Conservation (phyloP, 805 yeast species). For the Ogataea saltuana region DNA sequence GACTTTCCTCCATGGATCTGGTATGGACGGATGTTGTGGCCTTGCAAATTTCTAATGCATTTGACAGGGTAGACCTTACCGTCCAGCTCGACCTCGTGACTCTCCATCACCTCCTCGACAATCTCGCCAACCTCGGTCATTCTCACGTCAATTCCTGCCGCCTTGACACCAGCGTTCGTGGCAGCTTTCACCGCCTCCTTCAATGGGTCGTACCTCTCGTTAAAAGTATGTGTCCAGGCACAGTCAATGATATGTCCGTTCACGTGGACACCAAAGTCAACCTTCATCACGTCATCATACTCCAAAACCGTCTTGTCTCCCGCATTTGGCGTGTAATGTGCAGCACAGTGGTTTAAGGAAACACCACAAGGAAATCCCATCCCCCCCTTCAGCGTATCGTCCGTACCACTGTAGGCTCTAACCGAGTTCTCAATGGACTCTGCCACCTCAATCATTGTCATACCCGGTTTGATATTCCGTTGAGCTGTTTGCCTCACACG, state of each 20-base stretch:
- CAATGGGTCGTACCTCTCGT: conserved; percentile 76
- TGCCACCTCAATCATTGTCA: conserved; percentile 88
- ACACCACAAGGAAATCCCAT: conserved; percentile 99
- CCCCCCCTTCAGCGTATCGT: conserved; percentile 74
- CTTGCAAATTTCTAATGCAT: conserved; percentile 88
- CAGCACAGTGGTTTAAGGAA: conserved; percentile 91
- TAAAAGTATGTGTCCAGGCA: conserved; percentile 90
- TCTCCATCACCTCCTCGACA: conserved; percentile 95
- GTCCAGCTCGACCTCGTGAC: conserved; percentile 86
- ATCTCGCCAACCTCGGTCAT: conserved; percentile 94
- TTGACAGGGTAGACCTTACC: conserved; percentile 85
- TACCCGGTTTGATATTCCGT: conserved; percentile 79
- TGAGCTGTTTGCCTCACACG: conserved; percentile 82
- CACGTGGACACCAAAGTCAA: conserved; percentile 95
- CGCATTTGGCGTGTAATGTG: conserved; percentile 96
- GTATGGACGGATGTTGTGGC: conserved; percentile 86
- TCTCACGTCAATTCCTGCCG: conserved; percentile 95
- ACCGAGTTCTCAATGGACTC: conserved; percentile 85
- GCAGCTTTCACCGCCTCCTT: conserved; percentile 88
- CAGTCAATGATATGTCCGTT: conserved; percentile 93
- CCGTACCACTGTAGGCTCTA: conserved; percentile 60
- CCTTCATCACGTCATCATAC: conserved; percentile 93
- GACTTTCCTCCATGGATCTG: conserved; percentile 93
- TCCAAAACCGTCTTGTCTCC: conserved; percentile 82
- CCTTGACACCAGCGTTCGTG: conserved; percentile 88